Conservation (phyloP, 352 stramenopile species). For the Blastocystis sp. region DNA sequence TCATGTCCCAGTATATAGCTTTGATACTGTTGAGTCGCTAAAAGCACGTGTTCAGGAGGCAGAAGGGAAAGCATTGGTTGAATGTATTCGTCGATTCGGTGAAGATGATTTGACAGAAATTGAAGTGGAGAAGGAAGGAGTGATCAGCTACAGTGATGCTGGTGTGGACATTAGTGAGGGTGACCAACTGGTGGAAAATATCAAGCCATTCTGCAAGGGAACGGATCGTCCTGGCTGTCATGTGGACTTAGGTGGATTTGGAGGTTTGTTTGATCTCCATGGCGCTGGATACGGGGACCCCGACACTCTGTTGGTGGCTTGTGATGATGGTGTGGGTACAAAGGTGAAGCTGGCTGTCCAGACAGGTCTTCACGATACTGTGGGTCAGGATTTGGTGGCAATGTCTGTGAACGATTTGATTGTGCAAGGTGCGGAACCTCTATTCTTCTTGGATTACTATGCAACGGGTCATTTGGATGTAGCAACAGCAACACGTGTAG, state of each 20-base stretch:
- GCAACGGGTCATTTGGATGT: constrained; percentile 89
- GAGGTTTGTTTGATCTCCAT: constrained; percentile 91
- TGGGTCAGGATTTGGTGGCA: constrained; percentile 94
- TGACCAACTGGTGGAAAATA: constrained; percentile 86
- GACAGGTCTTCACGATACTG: constrained; percentile 83
- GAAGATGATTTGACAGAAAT: constrained; percentile 61
- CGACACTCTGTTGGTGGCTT: constrained; percentile 91
- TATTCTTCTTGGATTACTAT: constrained; percentile 99
- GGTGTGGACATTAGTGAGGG: constrained; percentile 95
- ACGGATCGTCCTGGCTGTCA: constrained; percentile 87
- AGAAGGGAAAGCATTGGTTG: constrained; percentile 85
- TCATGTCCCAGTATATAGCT: constrained; percentile 77
- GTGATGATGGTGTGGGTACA: constrained; percentile 92
- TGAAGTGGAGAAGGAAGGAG: constrained; percentile 67
- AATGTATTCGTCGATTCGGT: constrained; percentile 72
- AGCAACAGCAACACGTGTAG: constrained; percentile 82
- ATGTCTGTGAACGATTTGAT: constrained; percentile 99
- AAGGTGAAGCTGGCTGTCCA: constrained; percentile 77
- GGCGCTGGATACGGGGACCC: constrained; percentile 86
- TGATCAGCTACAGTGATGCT: constrained; percentile 90
- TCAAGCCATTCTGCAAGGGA: constrained; percentile 94
- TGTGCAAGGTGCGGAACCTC: constrained; percentile 90
- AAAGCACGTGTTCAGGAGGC: constrained; percentile 92
- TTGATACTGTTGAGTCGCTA: constrained; percentile 85
- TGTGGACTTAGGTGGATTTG: constrained; percentile 89